Evolutionary conservation across 179 eudicot species (phyloP), one percentile per base, ranked within the genome.

Genomic region (Vitellaria paradoxa): DNA sequence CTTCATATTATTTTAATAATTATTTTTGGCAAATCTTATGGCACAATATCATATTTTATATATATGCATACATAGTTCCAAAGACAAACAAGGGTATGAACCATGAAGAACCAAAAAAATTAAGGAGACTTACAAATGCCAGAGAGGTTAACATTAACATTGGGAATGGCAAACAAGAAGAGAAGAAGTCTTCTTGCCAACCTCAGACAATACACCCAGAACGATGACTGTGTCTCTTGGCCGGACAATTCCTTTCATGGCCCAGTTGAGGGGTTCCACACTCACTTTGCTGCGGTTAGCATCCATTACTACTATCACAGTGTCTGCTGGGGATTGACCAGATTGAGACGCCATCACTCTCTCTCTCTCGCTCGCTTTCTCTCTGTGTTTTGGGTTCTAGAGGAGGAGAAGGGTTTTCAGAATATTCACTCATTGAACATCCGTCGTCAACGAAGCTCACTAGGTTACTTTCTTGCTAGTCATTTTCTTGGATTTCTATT

Each of bases 101-200:
- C n/a, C n/a, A n/a, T n/a, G n/a, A n/a, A n/a, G n/a, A n/a, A n/a
- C n/a, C n/a, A n/a, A n/a, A n/a, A n/a, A n/a, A n/a, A n/a, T n/a
- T n/a, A 30, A 30, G 5, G 23, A 14, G 50, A 14, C 78, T 74
- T 73, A 79, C 82, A 79, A 20, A 74, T 74, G 57, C 68, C 52
- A 4, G 82, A 74, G 61, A 47, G 47, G 68, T 30, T 63, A 49
- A 46, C 10, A 12, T 30, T 30, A 56, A 13, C 76, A 72, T 57
- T 21, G 37, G 49, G 37, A 79, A 68, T 2, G 82, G 82, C 5
- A 79, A 66, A 61, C 82, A 79, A 24, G 82, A 68, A 77, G 80
- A 6, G 70, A 24, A 5, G 75, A 15, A 3, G 15, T 13, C 62
- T 74, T 79, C 53, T 79, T 79, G 24, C 74, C 68, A 17, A 57